Evolutionary conservation across 78 protist genomes (phyloP), one percentile per base, ranked within the genome.

Genomic region (Anaeramoeba ignava): DNA sequence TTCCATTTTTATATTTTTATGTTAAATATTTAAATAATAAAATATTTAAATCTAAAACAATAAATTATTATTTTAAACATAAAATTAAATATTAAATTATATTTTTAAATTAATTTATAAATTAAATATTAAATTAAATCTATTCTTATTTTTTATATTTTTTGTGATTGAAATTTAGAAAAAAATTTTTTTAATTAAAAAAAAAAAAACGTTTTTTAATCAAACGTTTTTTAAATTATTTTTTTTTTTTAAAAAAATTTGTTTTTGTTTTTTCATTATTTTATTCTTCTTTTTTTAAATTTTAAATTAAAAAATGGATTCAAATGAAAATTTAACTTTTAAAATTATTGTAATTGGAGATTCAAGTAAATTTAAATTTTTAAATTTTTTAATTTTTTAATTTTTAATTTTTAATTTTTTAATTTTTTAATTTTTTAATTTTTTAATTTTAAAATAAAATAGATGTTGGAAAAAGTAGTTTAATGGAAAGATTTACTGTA

Each of bases 181-280:
- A 33, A 33, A 68, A 68, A 68, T 33, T n/a, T 68, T 68, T n/a
- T 33, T 33, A 33, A 33, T 68, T 68, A n/a, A 68, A 68, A 68
- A 68, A 68, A 33, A n/a, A 68, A 68, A n/a, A 68, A 68, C 41
- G n/a, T 68, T 68, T n/a, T 68, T 68, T 33, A 68, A 68, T 68
- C n/a, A 33, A 33, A 33, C n/a, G n/a, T n/a, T n/a, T 33, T 68
- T n/a, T 33, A 68, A 68, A 33, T n/a, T n/a, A 68, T 68, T 33
- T 68, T 68, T 68, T 33, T 33, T 33, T 68, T n/a, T 68, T n/a
- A 68, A n/a, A 68, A 68, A 68, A 68, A 68, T 68, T n/a, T 68
- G n/a, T 68, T 68, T 68, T 68, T 68, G 78, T 33, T 33, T n/a
- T 68, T 33, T 68, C 31, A 68, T 33, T 68, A 68, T 68, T 68